Base-by-base conservation (phyloP, 306 rosid species). In the Carpinus viminea region DNA sequence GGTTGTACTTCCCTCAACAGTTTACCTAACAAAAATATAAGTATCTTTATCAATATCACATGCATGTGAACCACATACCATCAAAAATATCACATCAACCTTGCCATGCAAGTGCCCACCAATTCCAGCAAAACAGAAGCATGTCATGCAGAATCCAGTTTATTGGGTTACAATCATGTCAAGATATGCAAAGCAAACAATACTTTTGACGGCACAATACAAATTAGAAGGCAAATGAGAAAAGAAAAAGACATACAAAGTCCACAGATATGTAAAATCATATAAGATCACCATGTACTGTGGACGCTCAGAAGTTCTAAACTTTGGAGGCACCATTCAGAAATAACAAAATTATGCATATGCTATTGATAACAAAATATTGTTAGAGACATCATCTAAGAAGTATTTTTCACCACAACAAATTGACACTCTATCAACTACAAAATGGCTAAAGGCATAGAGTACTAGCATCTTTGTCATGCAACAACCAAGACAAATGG, bases 1-100 rank as follows among this genome's bases (percentile, higher is more conserved):
- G 96, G 91, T 61, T 89, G 83, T 76, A 84, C 96, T 11, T 87
- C 90, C 45, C 97, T 86, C 70, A 93, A 83, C 82, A 93, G 86
- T 86, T 96, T 85, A 77, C 98, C 97, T 84, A 83, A 69, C 69
- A 86, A 73, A 78, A 60, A 79, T 75, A 47, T 18, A 72, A 24
- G 8, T 11, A 78, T 31, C 75, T 38, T 68, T 24, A 47, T 78
- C 72, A 78, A 4, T 57, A 60, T 65, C 78, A 88, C 59, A 76
- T 74, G 79, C 82, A 70, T 66, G 68, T 68, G 76, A 75, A 53
- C 75, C 36, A 79, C 55, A 61, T 50, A 56, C 65, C 60, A 53
- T 24, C 45, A 59, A 79, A 72, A 54, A 73, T 72, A 56, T 50
- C 54, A 73, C 9, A 57, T 69, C 76, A 81, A 68, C 79, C 80